Base-by-base conservation (phyloP, 306 rosid genomes). In the Gastrolobium villosum region DNA sequence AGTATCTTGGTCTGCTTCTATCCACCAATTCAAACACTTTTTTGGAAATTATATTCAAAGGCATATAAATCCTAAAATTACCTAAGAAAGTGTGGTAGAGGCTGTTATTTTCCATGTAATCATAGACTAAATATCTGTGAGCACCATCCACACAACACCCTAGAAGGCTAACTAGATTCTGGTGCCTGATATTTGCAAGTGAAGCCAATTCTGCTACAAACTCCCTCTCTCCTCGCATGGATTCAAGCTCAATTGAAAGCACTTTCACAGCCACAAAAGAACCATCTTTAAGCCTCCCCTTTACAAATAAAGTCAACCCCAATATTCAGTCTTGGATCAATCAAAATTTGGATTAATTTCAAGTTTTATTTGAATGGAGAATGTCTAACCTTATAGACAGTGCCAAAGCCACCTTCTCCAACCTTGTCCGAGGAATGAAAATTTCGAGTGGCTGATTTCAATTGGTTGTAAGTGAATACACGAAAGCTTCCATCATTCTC, bases 331-430 rank as follows among this genome's bases (percentile, higher is more conserved):
- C 41, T 75, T 75, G 44, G 26, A 49, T 67, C 32, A 30, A 75
- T 30, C 41, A 35, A 15, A 20, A 65, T 7, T 20, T 20, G 26
- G 0, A 20, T 20, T 20, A 20, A 20, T 20, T 0, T 0, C 26
- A 20, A 20, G 26, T 20, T 20, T 20, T 20, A 20, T 20, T 20
- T 20, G 26, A 20, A 20, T 20, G 26, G 26, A 20, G 26, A 5
- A 65, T 2, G 7, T 28, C 5, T 49, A 62, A 93, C 99, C 99
- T 91, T 91, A 45, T 85, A 93, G 45, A 95, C 99, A 66, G 72
- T 37, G 66, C 97, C 99, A 64, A 93, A 95, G 36, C 97, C 97
- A 5, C 99, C 99, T 82, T 91, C 87, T 49, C 99, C 99, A 37
- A 95, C 8, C 80, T 89, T 91, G 30, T 81, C 70, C 2, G 94